Evolutionary conservation across 2,329 filamentous ascomycete species (phyloP), one percentile per base, ranked within the genome.

Genomic region (Sarocladium kiliense): DNA sequence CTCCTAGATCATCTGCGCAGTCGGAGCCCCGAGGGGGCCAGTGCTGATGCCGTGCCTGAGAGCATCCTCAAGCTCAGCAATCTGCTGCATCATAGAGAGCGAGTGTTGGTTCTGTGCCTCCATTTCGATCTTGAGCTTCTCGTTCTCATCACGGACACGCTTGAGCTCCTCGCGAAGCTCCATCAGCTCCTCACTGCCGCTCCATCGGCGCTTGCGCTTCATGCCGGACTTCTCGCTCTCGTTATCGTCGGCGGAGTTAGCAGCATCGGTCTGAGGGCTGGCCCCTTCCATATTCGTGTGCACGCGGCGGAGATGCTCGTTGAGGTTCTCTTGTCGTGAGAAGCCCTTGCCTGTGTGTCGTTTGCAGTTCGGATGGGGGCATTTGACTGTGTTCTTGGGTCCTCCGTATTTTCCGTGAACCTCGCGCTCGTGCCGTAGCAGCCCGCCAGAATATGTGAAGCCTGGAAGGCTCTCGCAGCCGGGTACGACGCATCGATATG

Each of bases 381-480:
- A 97, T 75, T 90, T 89, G 55, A 96, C 80, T 2, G 88, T 86
- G 59, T 95, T 91, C 68, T 92, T 91, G 10, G 91, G 90, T 1
- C 91, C 91, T 55, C 91, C 89, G 64, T 96, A 88, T 73, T 93
- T 91, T 69, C 86, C 86, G 71, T 97, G 93, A 1, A 97, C 93
- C 71, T 97, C 93, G 59, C 93, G 87, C 71, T 96, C 88, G 72
- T 97, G 93, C 45, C 93, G 82, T 18, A 96, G 74, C 0, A 97
- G 82, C 3, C 93, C 93, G 16, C 93, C 93, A 0, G 89, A 93
- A 68, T 97, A 97, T 1, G 93, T 97, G 70, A 97, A 97, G 1
- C 93, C 93, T 54, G 89, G 89, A 0, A 96, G 81, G 65, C 96
- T 96, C 65, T 93, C 90, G 71, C 93, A 97, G 36, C 88, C 88